Conservation (phyloP, 192 early-diverging fungal genomes). For the Paraglomus brasilianum region DNA sequence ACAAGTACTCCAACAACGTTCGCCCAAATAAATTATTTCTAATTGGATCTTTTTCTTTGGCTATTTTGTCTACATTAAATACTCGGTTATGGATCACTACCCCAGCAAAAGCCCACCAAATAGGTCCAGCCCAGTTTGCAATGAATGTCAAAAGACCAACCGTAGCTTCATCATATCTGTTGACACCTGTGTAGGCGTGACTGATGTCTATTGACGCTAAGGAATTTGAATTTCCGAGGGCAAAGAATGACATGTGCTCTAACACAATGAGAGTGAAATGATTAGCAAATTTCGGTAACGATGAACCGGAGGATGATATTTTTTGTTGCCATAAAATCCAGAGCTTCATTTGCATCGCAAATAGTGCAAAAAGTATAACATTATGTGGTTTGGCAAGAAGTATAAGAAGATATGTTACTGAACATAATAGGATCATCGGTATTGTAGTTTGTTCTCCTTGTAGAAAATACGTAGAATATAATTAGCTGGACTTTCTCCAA, state of each 20-base stretch:
- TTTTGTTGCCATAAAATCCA: slow-evolving; percentile 33
- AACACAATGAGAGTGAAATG: slow-evolving; percentile 43
- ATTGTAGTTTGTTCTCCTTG: slow-evolving; percentile 16
- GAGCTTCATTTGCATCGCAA: slow-evolving; percentile 50
- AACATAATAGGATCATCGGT: slow-evolving; percentile 42
- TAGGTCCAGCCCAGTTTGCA: slow-evolving; percentile 69
- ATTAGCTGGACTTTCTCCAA: background rate
- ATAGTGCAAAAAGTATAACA: slow-evolving; percentile 56
- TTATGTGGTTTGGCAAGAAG: slow-evolving; percentile 65
- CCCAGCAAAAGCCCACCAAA: slow-evolving; percentile 64
- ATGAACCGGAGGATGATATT: background rate
- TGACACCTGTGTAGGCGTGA: slow-evolving; percentile 72
- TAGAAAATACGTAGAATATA: background rate
- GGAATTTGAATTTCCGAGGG: slow-evolving; percentile 73
- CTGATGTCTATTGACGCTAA: slow-evolving; percentile 77
- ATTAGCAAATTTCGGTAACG: background rate
- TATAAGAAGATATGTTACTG: slow-evolving; percentile 57
- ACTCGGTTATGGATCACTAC: slow-evolving; percentile 30
- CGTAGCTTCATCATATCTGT: slow-evolving; percentile 55
- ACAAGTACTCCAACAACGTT: slow-evolving; percentile 31
- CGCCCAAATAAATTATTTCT: background rate
- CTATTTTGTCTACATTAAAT: background rate
- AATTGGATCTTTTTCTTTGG: background rate
- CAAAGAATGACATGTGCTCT: slow-evolving; percentile 62
- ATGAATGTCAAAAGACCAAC: slow-evolving; percentile 70